phyloP scores from a whole-genome alignment of 2,329 filamentous ascomycete genomes.

The Colletotrichum sp. region DNA sequence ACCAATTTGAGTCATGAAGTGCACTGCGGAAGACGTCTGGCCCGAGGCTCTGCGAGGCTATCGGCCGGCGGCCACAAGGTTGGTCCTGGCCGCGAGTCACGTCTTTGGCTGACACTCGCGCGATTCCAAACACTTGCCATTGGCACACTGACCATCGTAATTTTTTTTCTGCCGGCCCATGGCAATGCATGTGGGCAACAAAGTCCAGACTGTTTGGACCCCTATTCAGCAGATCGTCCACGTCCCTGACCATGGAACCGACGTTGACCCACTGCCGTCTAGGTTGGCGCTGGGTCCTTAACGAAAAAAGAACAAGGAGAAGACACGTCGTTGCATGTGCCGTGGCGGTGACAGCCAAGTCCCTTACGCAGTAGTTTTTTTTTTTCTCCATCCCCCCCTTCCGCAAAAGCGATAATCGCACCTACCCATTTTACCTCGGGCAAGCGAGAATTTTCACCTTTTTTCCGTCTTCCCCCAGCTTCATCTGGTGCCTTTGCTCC shows the following conservation, averaged over 20 bases:
- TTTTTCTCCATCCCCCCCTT: not conserved
- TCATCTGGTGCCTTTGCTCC: not conserved
- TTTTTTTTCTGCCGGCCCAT: constrained; percentile 1
- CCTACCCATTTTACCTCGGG: constrained; percentile 2
- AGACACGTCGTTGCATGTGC: constrained; percentile 2
- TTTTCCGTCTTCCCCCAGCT: not conserved
- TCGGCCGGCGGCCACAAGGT: not conserved
- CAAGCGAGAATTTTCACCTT: constrained; percentile 2
- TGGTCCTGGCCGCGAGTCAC: constrained; percentile 3
- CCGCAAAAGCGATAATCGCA: not conserved
- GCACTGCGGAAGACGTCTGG: not conserved
- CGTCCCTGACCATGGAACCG: not conserved
- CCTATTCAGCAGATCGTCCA: constrained; percentile 13
- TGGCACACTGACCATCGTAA: not conserved
- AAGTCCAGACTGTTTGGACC: constrained; percentile 7
- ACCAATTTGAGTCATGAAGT: constrained; percentile 5
- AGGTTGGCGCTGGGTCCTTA: not conserved
- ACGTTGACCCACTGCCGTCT: not conserved
- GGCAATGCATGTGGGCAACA: not conserved
- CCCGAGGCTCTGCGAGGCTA: not conserved
- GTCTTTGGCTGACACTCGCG: not conserved
- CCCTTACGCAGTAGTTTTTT: not conserved
- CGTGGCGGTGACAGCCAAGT: constrained; percentile 6
- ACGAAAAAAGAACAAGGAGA: constrained; percentile 3
- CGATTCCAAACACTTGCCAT: constrained; percentile 5